phyloP scores from a whole-genome alignment of 75 land plant species.

The Cupressus sempervirens region DNA sequence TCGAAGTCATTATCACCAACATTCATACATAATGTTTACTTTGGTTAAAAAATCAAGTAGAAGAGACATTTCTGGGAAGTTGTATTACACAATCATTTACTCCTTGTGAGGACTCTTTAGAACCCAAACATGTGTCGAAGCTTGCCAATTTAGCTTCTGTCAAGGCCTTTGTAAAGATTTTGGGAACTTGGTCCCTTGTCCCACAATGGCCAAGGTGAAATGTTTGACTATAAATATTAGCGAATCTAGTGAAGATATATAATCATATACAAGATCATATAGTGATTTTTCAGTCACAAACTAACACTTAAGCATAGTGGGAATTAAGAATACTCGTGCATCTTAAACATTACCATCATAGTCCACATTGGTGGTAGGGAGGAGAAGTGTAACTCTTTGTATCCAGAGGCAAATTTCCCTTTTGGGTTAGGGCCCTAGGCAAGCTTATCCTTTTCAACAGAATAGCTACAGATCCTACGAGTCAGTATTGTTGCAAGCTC shows the following conservation, averaged over 20 bases:
- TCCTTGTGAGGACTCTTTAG: not conserved
- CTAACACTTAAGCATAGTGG: not conserved
- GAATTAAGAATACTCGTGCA: no score
- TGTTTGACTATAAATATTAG: not conserved
- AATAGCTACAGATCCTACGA: no score
- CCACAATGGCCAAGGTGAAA: not conserved
- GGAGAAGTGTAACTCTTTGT: no score
- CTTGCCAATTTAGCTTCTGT: not conserved
- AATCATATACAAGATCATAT: not conserved
- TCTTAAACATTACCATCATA: no score
- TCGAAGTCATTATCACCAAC: not conserved
- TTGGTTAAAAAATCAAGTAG: not conserved
- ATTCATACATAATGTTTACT: not conserved
- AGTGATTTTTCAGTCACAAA: no score
- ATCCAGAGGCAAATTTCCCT: no score
- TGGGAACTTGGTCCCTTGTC: not conserved
- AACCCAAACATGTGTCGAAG: not conserved
- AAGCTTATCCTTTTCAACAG: no score
- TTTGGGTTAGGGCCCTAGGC: no score
- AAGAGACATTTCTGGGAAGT: not conserved
- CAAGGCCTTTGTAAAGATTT: not conserved
- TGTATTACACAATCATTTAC: not conserved
- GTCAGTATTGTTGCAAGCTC: no score
- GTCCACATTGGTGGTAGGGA: no score
- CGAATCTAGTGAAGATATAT: not conserved